Evolutionary conservation across 78 protist species (phyloP).

Genomic region (Dictyostelium intermedium): DNA sequence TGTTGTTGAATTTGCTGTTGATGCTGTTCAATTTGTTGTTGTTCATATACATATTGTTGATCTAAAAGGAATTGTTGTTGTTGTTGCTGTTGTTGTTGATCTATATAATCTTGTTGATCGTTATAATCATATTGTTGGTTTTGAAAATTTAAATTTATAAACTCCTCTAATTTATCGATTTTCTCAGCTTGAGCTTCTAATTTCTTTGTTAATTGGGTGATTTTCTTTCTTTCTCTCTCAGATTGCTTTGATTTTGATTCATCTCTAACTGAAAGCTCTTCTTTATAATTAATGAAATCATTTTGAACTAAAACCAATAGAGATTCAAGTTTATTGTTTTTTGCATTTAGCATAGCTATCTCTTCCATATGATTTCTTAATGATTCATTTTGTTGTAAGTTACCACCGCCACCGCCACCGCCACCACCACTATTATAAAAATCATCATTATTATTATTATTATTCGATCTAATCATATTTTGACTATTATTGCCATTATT

Average conservation of each 20-base stretch:
- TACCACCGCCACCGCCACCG: not conserved
- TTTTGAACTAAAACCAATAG: not conserved
- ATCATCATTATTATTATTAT: not conserved
- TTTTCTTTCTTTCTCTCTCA: conserved; percentile 11
- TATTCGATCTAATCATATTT: not conserved
- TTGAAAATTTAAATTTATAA: not conserved
- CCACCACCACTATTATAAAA: not conserved
- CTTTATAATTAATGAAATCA: conserved; percentile 1
- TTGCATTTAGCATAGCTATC: not conserved
- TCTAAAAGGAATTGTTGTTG: not conserved
- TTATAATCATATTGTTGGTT: not conserved
- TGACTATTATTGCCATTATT: not conserved
- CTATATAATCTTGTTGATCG: not conserved
- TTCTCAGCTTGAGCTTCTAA: not conserved
- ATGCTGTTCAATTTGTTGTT: not conserved
- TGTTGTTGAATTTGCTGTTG: not conserved
- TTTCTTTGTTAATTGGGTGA: not conserved
- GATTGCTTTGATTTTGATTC: not conserved
- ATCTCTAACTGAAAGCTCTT: conserved; percentile 1
- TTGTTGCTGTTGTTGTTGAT: conserved; percentile 4
- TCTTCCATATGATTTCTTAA: not conserved
- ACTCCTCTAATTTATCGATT: not conserved
- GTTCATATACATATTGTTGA: not conserved
- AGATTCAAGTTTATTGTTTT: not conserved
- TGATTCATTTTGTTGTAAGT: not conserved